Base-by-base conservation (phyloP, 148 eudicot species). In the Bassia scoparia region DNA sequence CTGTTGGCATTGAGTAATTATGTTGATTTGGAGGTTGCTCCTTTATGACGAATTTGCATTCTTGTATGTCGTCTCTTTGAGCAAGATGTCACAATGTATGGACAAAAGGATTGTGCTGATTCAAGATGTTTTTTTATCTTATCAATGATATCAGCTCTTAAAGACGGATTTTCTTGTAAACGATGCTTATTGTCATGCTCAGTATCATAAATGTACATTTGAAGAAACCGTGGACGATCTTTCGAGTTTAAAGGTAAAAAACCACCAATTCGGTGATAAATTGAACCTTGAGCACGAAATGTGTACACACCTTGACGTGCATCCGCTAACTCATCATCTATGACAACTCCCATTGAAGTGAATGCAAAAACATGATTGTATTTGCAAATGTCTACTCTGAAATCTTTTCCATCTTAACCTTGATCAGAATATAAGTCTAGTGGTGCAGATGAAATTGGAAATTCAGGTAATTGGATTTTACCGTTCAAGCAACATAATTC, bases 161-260 rank as follows among this genome's bases (percentile, higher is more conserved):
- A 18, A 14, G 18, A 24, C 12, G 46, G 13, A 38, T 66, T 48
- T 23, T 48, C 13, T 20, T 20, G 13, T 13, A 64, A 9, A 35
- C 29, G 9, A 62, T 62, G 15, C n/a, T 21, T 18, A 48, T 48
- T 48, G 13, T 64, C 68, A 64, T 64, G 27, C 35, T 64, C 48
- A 34, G 67, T 63, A 23, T 63, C 67, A 35, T 63, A 37, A 2
- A 64, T 64, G 27, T 64, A 64, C 15, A 35, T 23, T n/a, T 64
- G 68, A 2, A 64, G 46, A 37, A 64, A 64, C 0, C 27, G 27
- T 4, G 68, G 68, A 35, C 4, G 48, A 37, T 44, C 23, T 11
- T 7, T 9, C 8, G 48, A 38, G 2, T 23, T 64, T 1, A 24
- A n/a, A 16, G 68, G 68, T 21, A 35, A 20, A 27, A 64, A 35